Evolutionary conservation across 2,329 filamentous ascomycete genomes (phyloP), one percentile per base, ranked within the genome.

Genomic region (Sporothrix curviconia): DNA sequence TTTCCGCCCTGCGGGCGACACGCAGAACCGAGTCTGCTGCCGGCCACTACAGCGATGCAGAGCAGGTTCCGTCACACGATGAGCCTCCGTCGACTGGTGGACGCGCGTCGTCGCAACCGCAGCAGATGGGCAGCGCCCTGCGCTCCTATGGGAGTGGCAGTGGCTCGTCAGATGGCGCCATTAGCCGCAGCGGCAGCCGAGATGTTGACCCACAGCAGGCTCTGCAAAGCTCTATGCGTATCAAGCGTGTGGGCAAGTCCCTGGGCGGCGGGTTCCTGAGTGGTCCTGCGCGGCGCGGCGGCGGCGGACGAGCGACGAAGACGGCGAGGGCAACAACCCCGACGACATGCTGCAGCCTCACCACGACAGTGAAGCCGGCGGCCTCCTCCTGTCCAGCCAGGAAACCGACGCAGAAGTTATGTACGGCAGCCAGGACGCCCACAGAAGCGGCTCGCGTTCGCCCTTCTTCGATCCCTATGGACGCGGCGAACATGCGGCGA

Each of bases 201-300:
- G 55, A 59, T 3, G 37, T 24, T 77, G 51, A 75, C 83, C 3
- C 86, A 24, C 84, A 87, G 34, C 72, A 74, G 34, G 85, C 82
- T 14, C 74, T 83, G 1, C 87, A 89, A 60, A 85, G 86, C 64
- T 90, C 89, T 0, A 82, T 91, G 77, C 82, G 90, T 5, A 77
- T 92, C 59, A 92, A 92, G 72, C 79, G 89, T 60, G 82, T 90
- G 14, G 86, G 86, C 15, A 89, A 89, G 70, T 77, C 87, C 7
- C 82, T 62, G n/a, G 86, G 62, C 2, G 90, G 89, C 1, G 87
- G 83, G 59, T 92, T 92, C 63, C 75, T 94, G 22, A 90, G 88
- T 64, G 89, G 88, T 1, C 90, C 90, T 28, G 88, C 90, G 19
- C 82, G 90, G 56, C 79, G 90, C 63, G 90, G 89, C 25, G 80